phyloP scores from a whole-genome alignment of 169 alveolate species.

The Plasmodium berghei region DNA sequence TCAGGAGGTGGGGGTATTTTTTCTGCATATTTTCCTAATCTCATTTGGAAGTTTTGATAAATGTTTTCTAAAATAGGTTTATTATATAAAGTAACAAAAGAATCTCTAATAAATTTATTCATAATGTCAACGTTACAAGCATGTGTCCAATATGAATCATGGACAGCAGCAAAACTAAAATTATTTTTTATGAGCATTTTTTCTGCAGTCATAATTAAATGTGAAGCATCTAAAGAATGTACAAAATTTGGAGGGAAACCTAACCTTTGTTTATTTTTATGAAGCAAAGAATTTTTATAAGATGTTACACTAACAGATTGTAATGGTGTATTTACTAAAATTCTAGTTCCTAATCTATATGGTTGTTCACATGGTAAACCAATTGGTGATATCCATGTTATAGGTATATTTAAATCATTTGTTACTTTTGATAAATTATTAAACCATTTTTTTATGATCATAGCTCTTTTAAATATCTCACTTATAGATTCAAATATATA shows the following conservation, averaged over 20 bases:
- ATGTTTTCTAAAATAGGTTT: conserved; percentile 93
- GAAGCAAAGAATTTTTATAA: conserved; percentile 75
- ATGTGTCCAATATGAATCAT: conserved; percentile 97
- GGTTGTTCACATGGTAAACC: conserved; percentile 97
- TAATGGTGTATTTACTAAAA: conserved; percentile 88
- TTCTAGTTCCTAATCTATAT: conserved; percentile 87
- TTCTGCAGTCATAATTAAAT: conserved; percentile 95
- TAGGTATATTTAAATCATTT: conserved; percentile 93
- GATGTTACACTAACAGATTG: conserved; percentile 89
- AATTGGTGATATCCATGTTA: conserved; percentile 95
- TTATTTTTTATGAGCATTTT: conserved; percentile 83
- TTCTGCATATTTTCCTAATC: conserved; percentile 81
- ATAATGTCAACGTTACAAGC: conserved; percentile 93
- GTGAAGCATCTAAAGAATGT: conserved; percentile 97
- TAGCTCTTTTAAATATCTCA: conserved; percentile 94
- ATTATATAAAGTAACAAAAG: conserved; percentile 91
- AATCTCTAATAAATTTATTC: conserved; percentile 90
- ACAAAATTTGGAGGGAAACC: conserved; percentile 98
- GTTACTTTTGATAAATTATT: conserved; percentile 92
- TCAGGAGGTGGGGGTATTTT: conserved; percentile 87
- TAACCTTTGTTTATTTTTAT: conserved; percentile 92
- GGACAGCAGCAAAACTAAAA: conserved; percentile 96
- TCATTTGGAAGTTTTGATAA: conserved; percentile 83
- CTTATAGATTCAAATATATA: conserved; percentile 93
- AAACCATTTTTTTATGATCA: conserved; percentile 95